Evolutionary conservation across 106 monocot species (phyloP).

Genomic region (Dioscorea alata): DNA sequence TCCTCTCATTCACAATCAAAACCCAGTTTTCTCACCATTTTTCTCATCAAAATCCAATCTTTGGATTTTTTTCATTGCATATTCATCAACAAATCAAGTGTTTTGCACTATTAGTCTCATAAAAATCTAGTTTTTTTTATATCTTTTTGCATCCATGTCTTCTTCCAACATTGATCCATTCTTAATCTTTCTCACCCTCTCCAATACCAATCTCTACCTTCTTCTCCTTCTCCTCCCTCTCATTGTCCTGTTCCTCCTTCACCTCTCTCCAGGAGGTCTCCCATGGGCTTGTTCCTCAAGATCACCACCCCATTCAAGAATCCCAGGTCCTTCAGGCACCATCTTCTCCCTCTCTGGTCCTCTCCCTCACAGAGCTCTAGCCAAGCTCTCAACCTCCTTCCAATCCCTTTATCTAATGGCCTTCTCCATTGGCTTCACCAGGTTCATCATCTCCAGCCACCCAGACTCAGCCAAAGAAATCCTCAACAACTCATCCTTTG

Average conservation of each 20-base stretch:
- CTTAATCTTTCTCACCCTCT: neutral
- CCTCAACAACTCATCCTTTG: constrained; percentile 45
- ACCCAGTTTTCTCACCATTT: neutral
- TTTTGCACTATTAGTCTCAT: neutral
- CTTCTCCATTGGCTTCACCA: constrained; percentile 67
- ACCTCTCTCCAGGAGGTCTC: constrained; percentile 47
- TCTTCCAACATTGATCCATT: neutral
- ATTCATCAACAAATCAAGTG: neutral
- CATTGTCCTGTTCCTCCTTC: constrained; percentile 12
- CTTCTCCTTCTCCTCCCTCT: constrained; percentile 1
- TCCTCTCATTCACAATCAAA: neutral
- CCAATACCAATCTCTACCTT: neutral
- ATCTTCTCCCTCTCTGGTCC: constrained; percentile 29
- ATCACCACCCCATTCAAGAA: neutral
- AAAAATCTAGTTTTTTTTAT: neutral
- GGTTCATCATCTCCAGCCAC: constrained; percentile 55
- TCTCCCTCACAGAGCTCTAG: constrained; percentile 39
- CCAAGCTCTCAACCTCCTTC: constrained; percentile 24
- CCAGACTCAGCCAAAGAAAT: constrained; percentile 68
- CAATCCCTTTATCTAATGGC: constrained; percentile 36
- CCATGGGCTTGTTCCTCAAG: constrained; percentile 38
- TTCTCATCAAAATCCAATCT: neutral
- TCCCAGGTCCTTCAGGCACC: constrained; percentile 29
- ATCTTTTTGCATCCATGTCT: neutral
- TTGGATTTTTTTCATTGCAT: neutral